Evolutionary conservation across 768 basidiomycete species (phyloP).

Genomic region (Boletus rubroflammeus): DNA sequence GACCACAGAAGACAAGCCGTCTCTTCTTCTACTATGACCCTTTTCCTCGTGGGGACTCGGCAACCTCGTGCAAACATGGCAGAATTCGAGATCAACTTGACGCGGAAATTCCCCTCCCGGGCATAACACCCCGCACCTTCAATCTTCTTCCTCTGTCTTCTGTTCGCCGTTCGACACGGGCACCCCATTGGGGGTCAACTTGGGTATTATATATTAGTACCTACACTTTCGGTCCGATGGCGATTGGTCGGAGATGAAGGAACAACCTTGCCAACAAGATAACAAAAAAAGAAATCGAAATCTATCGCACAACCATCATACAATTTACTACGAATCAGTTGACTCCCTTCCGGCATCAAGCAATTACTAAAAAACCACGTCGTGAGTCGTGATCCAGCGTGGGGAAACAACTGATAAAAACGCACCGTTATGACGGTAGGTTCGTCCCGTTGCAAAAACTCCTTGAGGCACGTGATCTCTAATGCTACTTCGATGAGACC

Average conservation of each 20-base stretch:
- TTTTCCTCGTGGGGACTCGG: background rate
- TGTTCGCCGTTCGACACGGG: background rate
- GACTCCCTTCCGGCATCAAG: background rate
- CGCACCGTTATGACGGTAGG: conserved; percentile 96
- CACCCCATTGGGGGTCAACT: background rate
- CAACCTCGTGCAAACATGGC: background rate
- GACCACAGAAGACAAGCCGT: background rate
- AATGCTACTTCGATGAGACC: conserved; percentile 96
- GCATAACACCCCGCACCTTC: background rate
- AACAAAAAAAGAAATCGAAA: background rate
- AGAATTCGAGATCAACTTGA: too few relatives aligned
- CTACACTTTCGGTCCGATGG: background rate
- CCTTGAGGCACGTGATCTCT: conserved; percentile 76
- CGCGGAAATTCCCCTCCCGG: background rate
- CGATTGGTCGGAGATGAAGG: conserved; percentile 10
- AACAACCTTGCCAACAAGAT: background rate
- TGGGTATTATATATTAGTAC: background rate
- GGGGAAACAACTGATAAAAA: conserved; percentile 3
- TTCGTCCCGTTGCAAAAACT: conserved; percentile 81
- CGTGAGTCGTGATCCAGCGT: conserved; percentile 1
- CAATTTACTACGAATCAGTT: too few relatives aligned
- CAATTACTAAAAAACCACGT: conserved; percentile 13
- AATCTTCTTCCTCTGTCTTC: background rate
- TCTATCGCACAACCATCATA: conserved; percentile 18
- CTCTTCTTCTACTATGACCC: background rate